These are phyloP conservation scores for Oryza brachyantha DNA, from an alignment of 176 grass and related monocot genomes.

Conservation along the genomic window DNA sequence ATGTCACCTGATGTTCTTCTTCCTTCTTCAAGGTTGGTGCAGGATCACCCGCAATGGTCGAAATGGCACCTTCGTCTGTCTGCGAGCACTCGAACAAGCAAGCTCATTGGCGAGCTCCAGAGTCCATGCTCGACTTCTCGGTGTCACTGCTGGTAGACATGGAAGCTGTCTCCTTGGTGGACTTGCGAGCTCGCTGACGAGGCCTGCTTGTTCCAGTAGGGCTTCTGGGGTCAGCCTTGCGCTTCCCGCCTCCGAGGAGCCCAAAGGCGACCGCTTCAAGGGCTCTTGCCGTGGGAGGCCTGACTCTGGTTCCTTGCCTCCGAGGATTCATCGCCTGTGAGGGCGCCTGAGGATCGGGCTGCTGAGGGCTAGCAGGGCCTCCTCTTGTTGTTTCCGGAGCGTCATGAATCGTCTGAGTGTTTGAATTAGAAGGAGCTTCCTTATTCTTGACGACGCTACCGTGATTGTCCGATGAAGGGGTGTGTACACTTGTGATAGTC, in stretches of 20 bases:
- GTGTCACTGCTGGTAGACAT: background rate
- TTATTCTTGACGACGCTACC: conserved; percentile 30
- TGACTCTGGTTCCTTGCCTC: conserved; percentile 76
- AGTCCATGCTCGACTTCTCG: conserved; percentile 31
- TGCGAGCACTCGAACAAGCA: too few relatives aligned
- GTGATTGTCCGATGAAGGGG: conserved; percentile 25
- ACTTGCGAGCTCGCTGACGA: conserved; percentile 43
- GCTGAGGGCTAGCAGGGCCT: background rate
- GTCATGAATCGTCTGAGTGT: conserved; percentile 18
- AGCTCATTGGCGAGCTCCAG: conserved; percentile 1
- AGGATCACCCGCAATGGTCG: background rate
- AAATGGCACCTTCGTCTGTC: background rate
- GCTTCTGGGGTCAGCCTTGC: conserved; percentile 43
- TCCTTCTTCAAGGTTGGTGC: background rate
- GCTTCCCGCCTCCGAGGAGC: conserved; percentile 64
- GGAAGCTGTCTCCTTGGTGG: background rate
- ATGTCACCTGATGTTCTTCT: background rate
- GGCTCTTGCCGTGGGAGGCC: conserved; percentile 73
- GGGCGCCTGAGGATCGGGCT: conserved; percentile 31
- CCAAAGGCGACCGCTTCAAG: conserved; percentile 85
- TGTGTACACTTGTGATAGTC: background rate
- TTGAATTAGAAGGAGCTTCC: conserved; percentile 20
- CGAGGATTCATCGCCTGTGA: conserved; percentile 24
- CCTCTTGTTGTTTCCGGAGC: conserved; percentile 10
- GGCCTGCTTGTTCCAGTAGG: conserved; percentile 26